These are phyloP conservation scores for Casuarina glauca DNA, from an alignment of 306 rosid genomes.

Conservation along the genomic window DNA sequence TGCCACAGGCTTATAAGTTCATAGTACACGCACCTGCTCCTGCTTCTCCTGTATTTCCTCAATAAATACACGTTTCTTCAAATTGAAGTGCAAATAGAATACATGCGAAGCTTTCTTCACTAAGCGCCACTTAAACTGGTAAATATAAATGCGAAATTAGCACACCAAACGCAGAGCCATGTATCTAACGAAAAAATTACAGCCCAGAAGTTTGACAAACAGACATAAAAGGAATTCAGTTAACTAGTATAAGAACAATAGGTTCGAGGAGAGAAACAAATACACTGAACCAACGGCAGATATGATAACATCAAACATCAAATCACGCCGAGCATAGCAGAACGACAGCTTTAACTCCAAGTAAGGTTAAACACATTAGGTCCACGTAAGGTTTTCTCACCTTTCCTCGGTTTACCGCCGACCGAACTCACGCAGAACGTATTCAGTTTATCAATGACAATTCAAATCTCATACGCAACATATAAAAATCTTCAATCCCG, in stretches of 20 bases:
- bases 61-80: slow-evolving; percentile 84
- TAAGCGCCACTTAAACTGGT: slow-evolving; percentile 93
- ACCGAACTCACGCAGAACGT: slow-evolving; percentile 21
- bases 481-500: not conserved
- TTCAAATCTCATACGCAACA: not conserved
- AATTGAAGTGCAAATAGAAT: slow-evolving; percentile 81
- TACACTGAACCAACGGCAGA: not conserved
- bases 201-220: not conserved
- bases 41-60: slow-evolving; percentile 98
- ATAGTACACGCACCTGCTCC: slow-evolving; percentile 69
- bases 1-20: slow-evolving; percentile 1
- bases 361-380: not conserved
- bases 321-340: not conserved
- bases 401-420: slow-evolving; percentile 14
- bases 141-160: slow-evolving; percentile 35
- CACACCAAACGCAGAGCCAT: slow-evolving; percentile 24
- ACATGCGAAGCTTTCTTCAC: slow-evolving; percentile 95
- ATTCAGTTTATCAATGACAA: slow-evolving; percentile 10
- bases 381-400: slow-evolving; percentile 6
- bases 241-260: not conserved
- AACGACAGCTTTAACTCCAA: not conserved
- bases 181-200: not conserved
- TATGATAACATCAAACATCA: not conserved
- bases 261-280: not conserved
- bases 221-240: not conserved